Evolutionary conservation across 192 early-diverging fungal species (phyloP), one percentile per base, ranked within the genome.

Genomic region (Backusella macrospora): DNA sequence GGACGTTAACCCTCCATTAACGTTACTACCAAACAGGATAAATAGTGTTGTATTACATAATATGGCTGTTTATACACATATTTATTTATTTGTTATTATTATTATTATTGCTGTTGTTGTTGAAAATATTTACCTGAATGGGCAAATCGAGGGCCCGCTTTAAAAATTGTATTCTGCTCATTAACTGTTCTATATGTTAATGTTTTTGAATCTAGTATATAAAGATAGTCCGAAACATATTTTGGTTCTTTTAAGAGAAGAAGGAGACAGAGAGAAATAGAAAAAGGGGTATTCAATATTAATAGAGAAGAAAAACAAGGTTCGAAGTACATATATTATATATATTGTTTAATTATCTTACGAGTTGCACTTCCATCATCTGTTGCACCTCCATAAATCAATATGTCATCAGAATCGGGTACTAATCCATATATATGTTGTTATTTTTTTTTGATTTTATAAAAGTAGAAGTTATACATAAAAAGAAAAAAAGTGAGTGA

Each of bases 301-400:
- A 49, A 48, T 48, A 48, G 5, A 16, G 46, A 16, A 12, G 13
- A 34, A 34, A 2, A 34, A 34, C 1, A 34, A 34, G 2, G 2
- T 2, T 34, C 2, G 29, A 34, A 34, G 29, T 52, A 2, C 12
- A n/a, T 52, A 21, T 52, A 52, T 21, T 39, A 38, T n/a, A n/a
- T n/a, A 66, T 13, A 21, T 7, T 39, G 9, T 39, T 39, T 9
- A 9, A 43, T 9, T 43, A 29, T 43, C 65, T 66, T 40, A 66
- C 65, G 15, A 9, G 10, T 66, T 18, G 43, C 65, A 43, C 43
- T 2, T 9, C 65, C 65, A 21, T 66, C 38, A 10, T 66, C 65
- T 18, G 38, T 66, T 18, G 65, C 65, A 7, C 65, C 65, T 18
- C 65, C 65, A 4, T 66, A 66, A 43, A 66, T 66, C 38, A 66